Conservation (phyloP, 106 monocot species). For the Acorus gramineus region DNA sequence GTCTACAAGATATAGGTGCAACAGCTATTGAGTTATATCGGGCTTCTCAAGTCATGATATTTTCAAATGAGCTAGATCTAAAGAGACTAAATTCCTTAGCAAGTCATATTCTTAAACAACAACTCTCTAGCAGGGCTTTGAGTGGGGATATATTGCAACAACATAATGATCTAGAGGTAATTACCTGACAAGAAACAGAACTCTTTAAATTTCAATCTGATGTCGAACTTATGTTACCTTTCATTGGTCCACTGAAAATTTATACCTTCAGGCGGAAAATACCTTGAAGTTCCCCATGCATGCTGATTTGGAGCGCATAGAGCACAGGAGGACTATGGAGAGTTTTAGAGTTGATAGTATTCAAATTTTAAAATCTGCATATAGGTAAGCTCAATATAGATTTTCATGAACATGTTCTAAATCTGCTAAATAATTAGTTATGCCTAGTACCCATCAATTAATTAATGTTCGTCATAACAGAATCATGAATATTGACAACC, state of each 20-base stretch:
- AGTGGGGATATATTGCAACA: not conserved
- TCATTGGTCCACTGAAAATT: not conserved
- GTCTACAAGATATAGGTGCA: slow-evolving; percentile 30
- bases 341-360: slow-evolving; percentile 15
- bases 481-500: slow-evolving; percentile 1
- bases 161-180: slow-evolving; percentile 24
- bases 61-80: slow-evolving; percentile 33
- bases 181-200: not conserved
- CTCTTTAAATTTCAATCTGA: too few relatives aligned
- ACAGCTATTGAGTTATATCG: slow-evolving; percentile 61
- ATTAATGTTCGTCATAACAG: not conserved
- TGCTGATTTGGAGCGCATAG: slow-evolving; percentile 58
- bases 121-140: slow-evolving; percentile 7
- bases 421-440: too few relatives aligned
- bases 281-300: slow-evolving; percentile 54
- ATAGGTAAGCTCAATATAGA: slow-evolving; percentile 25
- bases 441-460: too few relatives aligned
- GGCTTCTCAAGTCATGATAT: slow-evolving; percentile 65
- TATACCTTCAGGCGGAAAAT: slow-evolving; percentile 48
- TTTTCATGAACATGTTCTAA: too few relatives aligned
- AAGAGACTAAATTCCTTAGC: slow-evolving; percentile 52
- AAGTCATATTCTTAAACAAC: slow-evolving; percentile 33
- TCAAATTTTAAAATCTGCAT: slow-evolving; percentile 29
- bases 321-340: slow-evolving; percentile 81
- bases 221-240: too few relatives aligned